A percentile compares a stretch with the other conserved stretches of the same genome.
These are phyloP conservation scores for Phytophthora colocasiae DNA, from an alignment of 352 stramenopile genomes.

Conservation along the genomic window DNA sequence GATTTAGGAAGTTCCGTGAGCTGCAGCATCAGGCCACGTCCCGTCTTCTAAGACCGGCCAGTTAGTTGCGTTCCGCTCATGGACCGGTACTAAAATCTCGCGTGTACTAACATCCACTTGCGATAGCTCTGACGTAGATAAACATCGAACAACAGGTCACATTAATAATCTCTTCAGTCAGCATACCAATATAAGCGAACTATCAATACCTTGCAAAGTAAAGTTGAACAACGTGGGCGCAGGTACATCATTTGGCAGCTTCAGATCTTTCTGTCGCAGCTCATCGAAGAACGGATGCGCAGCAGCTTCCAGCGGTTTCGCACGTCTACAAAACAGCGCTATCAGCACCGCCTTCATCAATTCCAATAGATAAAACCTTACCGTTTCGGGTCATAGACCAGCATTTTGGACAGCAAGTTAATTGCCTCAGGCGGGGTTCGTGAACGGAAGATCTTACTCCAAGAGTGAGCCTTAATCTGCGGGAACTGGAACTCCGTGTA, in stretches of 20 bases:
- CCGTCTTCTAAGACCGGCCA: conserved; percentile 80
- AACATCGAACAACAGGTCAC: neutral
- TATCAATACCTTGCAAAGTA: conserved; percentile 79
- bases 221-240: conserved; percentile 95
- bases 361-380: conserved; percentile 48
- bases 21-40: conserved; percentile 62
- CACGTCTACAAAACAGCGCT: conserved; percentile 43
- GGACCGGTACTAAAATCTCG: conserved; percentile 80
- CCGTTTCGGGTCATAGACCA: conserved; percentile 97
- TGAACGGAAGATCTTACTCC: conserved; percentile 97
- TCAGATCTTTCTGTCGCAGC: conserved; percentile 85
- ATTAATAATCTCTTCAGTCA: neutral
- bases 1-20: conserved; percentile 40
- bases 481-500: conserved; percentile 99
- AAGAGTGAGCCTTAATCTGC: conserved; percentile 98
- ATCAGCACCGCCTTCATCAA: conserved; percentile 4
- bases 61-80: conserved; percentile 76
- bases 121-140: conserved; percentile 62
- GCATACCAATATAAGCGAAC: too few species aligned
- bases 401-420: conserved; percentile 96
- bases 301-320: conserved; percentile 85
- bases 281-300: conserved; percentile 99
- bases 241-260: conserved; percentile 87
- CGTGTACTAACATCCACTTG: conserved; percentile 74
- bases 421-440: conserved; percentile 97